Evolutionary conservation across 805 yeast species (phyloP).

Genomic region (Metschnikowia baotianmanensis): DNA sequence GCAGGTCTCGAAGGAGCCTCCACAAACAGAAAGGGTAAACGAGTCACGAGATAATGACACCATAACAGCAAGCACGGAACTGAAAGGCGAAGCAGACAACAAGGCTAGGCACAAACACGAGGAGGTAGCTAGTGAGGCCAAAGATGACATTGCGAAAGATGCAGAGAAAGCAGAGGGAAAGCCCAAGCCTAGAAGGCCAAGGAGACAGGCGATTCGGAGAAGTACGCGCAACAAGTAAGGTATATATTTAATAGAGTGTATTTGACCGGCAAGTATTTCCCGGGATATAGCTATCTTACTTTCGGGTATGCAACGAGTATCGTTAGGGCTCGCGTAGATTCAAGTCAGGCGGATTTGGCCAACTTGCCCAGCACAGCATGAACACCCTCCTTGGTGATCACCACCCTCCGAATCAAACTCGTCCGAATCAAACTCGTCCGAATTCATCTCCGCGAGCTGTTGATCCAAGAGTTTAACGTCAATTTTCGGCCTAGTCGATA

Average conservation of each 20-base stretch:
- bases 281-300: too few relatives aligned
- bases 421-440: constrained; percentile 19
- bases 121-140: not conserved
- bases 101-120: not conserved
- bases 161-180: constrained; percentile 7
- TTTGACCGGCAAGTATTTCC: not conserved
- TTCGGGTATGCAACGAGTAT: too few relatives aligned
- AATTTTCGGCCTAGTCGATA: constrained; percentile 5
- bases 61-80: not conserved
- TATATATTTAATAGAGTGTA: not conserved
- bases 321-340: too few relatives aligned
- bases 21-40: not conserved
- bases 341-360: constrained; percentile 12
- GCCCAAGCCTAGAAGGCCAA: constrained; percentile 15
- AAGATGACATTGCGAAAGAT: not conserved
- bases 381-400: constrained; percentile 13
- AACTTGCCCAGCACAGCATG: constrained; percentile 19
- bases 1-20: not conserved
- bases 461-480: constrained; percentile 20
- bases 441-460: constrained; percentile 21
- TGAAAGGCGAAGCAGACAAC: not conserved
- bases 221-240: constrained; percentile 14
- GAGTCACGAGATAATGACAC: not conserved
- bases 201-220: constrained; percentile 16
- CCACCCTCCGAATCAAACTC: constrained; percentile 20